Conservation (phyloP, 2,329 filamentous ascomycete species). For the Ambrosiella beaveri region DNA sequence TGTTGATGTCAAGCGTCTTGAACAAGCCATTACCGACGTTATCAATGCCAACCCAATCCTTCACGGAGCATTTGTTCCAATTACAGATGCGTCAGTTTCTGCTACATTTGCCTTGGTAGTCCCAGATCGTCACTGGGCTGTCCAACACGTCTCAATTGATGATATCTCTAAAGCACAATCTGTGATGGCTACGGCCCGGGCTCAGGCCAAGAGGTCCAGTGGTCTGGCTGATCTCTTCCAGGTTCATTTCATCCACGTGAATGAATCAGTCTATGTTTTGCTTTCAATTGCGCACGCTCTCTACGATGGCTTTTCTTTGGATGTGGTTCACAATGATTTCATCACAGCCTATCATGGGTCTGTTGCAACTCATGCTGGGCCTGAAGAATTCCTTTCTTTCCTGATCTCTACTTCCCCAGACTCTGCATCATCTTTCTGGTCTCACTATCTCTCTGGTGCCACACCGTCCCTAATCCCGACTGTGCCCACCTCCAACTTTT, state of each 20-base stretch:
- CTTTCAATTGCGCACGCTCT: constrained; percentile 72
- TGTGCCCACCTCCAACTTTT: neutral
- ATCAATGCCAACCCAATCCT: constrained; percentile 49
- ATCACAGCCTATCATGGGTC: constrained; percentile 39
- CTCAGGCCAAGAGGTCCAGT: constrained; percentile 21
- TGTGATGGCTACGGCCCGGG: constrained; percentile 23
- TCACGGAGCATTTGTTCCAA: constrained; percentile 52
- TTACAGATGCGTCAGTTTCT: constrained; percentile 42
- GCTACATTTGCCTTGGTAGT: constrained; percentile 34
- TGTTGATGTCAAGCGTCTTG: constrained; percentile 39
- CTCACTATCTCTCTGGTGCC: constrained; percentile 33
- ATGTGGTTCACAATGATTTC: constrained; percentile 55
- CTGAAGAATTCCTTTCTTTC: constrained; percentile 17
- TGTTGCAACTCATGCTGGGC: constrained; percentile 26
- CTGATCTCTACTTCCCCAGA: constrained; percentile 2
- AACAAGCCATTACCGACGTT: constrained; percentile 43
- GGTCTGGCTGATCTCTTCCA: constrained; percentile 30
- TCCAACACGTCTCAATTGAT: neutral
- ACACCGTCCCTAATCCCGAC: neutral
- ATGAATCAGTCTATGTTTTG: constrained; percentile 27
- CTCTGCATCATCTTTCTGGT: constrained; percentile 46
- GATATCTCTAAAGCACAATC: neutral
- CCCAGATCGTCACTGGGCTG: constrained; percentile 14
- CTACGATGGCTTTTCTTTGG: constrained; percentile 77
- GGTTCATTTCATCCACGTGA: constrained; percentile 25